Conservation (phyloP, 345 rosid species). For the Sonneratia alba region DNA sequence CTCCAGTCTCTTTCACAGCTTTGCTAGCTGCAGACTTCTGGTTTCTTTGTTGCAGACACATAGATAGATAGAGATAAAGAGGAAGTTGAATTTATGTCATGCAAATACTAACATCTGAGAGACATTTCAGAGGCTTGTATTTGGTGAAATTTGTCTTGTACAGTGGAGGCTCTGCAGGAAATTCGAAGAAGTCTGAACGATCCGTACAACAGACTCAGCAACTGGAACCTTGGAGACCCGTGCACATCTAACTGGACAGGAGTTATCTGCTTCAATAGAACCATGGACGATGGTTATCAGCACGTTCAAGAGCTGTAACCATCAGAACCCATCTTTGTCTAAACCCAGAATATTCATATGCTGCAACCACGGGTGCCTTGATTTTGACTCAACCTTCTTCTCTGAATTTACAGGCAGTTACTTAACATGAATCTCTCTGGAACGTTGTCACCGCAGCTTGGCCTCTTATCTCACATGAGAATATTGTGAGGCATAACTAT, state of each 20-base stretch:
- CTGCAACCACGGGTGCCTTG: not conserved
- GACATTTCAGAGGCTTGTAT: not conserved
- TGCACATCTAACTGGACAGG: conserved; percentile 91
- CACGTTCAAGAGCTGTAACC: conserved; percentile 71
- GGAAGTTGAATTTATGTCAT: not conserved
- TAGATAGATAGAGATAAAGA: not conserved
- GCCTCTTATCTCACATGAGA: conserved; percentile 43
- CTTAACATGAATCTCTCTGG: conserved; percentile 70
- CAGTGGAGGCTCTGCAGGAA: conserved; percentile 56
- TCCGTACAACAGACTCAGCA: conserved; percentile 44
- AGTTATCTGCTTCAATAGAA: conserved; percentile 49
- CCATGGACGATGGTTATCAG: conserved; percentile 57
- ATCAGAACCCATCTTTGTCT: not conserved
- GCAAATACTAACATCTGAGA: not conserved
- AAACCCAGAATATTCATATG: not conserved
- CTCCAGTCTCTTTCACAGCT: not conserved
- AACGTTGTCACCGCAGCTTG: conserved; percentile 69
- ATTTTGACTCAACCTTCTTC: conserved; percentile 4
- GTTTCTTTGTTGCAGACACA: not conserved
- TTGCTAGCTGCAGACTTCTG: not conserved
- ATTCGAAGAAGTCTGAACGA: conserved; percentile 51
- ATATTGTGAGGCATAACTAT: conserved; percentile 49
- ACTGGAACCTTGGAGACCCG: conserved; percentile 80
- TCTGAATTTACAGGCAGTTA: conserved; percentile 51
- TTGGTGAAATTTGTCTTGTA: not conserved